These are phyloP conservation scores for Diospyros lotus DNA, from an alignment of 148 eudicot species.

Conservation along the genomic window DNA sequence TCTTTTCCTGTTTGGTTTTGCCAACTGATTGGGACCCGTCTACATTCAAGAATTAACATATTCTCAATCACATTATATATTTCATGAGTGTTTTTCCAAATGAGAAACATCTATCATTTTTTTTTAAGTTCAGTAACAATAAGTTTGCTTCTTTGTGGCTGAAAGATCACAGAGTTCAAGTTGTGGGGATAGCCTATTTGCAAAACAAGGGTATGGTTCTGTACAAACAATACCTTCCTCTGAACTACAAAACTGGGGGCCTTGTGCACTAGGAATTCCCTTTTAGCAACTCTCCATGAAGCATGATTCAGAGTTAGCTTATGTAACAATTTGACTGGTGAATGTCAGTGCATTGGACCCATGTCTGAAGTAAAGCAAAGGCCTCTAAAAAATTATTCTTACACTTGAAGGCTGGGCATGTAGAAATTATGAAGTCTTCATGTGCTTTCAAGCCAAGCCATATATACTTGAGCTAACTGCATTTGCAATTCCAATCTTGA, in stretches of 20 bases:
- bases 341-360: slow-evolving; percentile 9
- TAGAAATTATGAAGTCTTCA: slow-evolving; percentile 47
- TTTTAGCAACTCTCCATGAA: background rate
- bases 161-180: no score
- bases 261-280: no score
- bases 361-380: slow-evolving; percentile 83
- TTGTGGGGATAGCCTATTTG: no score
- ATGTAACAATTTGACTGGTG: slow-evolving; percentile 5
- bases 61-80: no score
- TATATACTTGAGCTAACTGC: slow-evolving; percentile 7
- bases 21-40: background rate
- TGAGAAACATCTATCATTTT: no score
- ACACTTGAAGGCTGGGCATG: slow-evolving; percentile 86
- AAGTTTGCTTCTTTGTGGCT: no score
- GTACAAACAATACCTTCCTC: no score
- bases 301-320: background rate
- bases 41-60: no score
- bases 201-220: no score
- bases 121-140: no score
- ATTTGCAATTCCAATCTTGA: slow-evolving; percentile 41
- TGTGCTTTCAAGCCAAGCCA: slow-evolving; percentile 93
- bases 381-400: slow-evolving; percentile 49
- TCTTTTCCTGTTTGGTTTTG: background rate
- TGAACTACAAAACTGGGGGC: no score
- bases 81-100: no score